A percentile compares a stretch with the other conserved stretches of the same genome.
Evolutionary conservation across 2,329 filamentous ascomycete genomes (phyloP).

Genomic region (Hypoxylon sp.): DNA sequence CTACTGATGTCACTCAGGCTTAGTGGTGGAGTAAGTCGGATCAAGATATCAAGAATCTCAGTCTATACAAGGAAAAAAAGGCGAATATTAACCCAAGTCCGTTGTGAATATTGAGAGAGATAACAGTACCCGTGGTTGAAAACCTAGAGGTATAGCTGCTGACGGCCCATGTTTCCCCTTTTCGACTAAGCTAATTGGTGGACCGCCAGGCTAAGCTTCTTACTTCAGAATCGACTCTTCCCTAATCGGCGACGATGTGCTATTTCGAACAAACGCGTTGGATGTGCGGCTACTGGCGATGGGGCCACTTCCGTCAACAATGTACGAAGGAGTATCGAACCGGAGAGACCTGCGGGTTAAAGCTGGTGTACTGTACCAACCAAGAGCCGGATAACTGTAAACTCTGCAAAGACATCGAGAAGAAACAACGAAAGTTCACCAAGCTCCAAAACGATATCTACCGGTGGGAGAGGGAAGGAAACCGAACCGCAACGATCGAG

Average conservation of each 20-base stretch:
- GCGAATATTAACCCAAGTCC: conserved; percentile 9
- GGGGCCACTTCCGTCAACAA: conserved; percentile 92
- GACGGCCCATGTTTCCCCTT: conserved; percentile 29
- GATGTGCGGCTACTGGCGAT: conserved; percentile 92
- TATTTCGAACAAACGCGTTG: conserved; percentile 94
- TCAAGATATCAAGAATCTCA: conserved; percentile 28
- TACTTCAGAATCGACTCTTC: conserved; percentile 20
- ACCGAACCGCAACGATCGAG: conserved; percentile 80
- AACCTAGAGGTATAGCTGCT: conserved; percentile 34
- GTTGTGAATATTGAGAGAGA: conserved; percentile 18
- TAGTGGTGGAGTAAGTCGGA: conserved; percentile 36
- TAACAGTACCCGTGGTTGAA: conserved; percentile 23
- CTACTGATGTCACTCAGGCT: conserved; percentile 36
- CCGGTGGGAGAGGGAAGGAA: conserved; percentile 84
- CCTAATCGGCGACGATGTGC: conserved; percentile 71
- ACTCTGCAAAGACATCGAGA: conserved; percentile 89
- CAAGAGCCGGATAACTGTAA: conserved; percentile 78
- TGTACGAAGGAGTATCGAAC: conserved; percentile 96
- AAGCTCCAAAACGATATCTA: conserved; percentile 82
- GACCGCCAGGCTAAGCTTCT: conserved; percentile 25
- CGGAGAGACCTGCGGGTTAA: conserved; percentile 96
- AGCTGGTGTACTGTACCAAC: conserved; percentile 84
- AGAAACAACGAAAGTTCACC: conserved; percentile 81
- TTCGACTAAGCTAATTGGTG: conserved; percentile 41
- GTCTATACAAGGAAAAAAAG: conserved; percentile 21